Percentiles rank a stretch among this genome's conserved stretches.
phyloP scores from a whole-genome alignment of 2,329 filamentous ascomycete species.

The Colletotrichum navitas region DNA sequence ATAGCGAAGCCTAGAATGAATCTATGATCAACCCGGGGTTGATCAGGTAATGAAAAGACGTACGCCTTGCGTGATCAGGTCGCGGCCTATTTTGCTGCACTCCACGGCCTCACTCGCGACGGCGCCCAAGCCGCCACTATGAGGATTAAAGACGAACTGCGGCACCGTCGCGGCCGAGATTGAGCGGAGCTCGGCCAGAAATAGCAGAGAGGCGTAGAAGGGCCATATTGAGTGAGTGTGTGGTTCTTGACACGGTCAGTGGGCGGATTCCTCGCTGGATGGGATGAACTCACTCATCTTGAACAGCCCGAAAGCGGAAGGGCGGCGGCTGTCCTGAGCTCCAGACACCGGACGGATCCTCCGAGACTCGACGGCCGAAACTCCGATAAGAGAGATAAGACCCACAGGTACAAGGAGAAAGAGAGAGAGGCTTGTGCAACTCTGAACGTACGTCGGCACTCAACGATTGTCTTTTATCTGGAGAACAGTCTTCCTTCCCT shows the following conservation, averaged over 20 bases:
- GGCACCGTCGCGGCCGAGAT: slow-evolving; percentile 30
- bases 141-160: slow-evolving; percentile 44
- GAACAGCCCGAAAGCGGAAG: slow-evolving; percentile 2
- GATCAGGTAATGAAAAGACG: slow-evolving; percentile 40
- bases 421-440: background rate
- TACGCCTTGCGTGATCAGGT: slow-evolving; percentile 68
- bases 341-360: slow-evolving; percentile 31
- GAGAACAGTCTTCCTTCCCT: slow-evolving; percentile 1
- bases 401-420: background rate
- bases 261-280: slow-evolving; percentile 8
- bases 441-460: slow-evolving; percentile 1
- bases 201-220: slow-evolving; percentile 21
- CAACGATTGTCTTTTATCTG: slow-evolving; percentile 1
- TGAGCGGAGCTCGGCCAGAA: slow-evolving; percentile 12
- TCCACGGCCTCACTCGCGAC: slow-evolving; percentile 78
- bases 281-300: slow-evolving; percentile 41
- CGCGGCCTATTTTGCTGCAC: slow-evolving; percentile 77
- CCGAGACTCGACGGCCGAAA: slow-evolving; percentile 30
- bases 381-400: slow-evolving; percentile 31
- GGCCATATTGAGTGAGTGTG: slow-evolving; percentile 15
- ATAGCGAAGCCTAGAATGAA: background rate
- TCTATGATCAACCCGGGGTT: background rate
- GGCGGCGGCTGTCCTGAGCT: slow-evolving; percentile 14
- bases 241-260: slow-evolving; percentile 11
- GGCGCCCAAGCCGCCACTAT: slow-evolving; percentile 63